Conservation (phyloP, 2,329 filamentous ascomycete genomes). For the Periconia macrospinosa region DNA sequence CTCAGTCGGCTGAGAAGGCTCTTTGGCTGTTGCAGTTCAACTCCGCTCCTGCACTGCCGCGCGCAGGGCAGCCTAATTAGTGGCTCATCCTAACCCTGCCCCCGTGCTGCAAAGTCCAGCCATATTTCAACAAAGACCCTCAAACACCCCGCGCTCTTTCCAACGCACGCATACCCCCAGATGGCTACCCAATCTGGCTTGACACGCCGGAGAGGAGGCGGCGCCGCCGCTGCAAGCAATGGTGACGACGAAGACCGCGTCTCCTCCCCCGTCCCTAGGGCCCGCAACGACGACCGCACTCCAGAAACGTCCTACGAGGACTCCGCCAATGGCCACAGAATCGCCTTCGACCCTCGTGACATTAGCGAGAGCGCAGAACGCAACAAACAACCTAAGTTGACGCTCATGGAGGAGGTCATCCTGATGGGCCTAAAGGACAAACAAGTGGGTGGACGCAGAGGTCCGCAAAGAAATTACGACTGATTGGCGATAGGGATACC, state of each 20-base stretch:
- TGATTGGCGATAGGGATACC: conserved; percentile 70
- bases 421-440: conserved; percentile 97
- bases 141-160: conserved; percentile 29
- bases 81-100: conserved; percentile 31
- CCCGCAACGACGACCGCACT: conserved; percentile 59
- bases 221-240: conserved; percentile 58
- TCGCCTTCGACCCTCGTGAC: conserved; percentile 94
- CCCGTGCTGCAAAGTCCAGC: conserved; percentile 30
- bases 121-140: conserved; percentile 30
- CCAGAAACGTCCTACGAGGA: conserved; percentile 85
- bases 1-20: not conserved
- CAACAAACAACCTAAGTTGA: conserved; percentile 97
- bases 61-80: conserved; percentile 37
- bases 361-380: conserved; percentile 96
- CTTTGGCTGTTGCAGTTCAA: not conserved
- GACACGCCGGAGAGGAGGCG: conserved; percentile 69
- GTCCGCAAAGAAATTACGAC: conserved; percentile 1
- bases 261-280: conserved; percentile 63
- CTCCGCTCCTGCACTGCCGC: conserved; percentile 4
- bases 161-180: conserved; percentile 18
- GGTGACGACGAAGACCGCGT: conserved; percentile 68
- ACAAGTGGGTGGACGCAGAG: conserved; percentile 66
- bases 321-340: conserved; percentile 95
- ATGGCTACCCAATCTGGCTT: conserved; percentile 72
- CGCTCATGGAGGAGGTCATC: conserved; percentile 97